These are phyloP conservation scores for Aspergillus niger DNA, from an alignment of 2,329 filamentous ascomycete species.

Conservation along the genomic window DNA sequence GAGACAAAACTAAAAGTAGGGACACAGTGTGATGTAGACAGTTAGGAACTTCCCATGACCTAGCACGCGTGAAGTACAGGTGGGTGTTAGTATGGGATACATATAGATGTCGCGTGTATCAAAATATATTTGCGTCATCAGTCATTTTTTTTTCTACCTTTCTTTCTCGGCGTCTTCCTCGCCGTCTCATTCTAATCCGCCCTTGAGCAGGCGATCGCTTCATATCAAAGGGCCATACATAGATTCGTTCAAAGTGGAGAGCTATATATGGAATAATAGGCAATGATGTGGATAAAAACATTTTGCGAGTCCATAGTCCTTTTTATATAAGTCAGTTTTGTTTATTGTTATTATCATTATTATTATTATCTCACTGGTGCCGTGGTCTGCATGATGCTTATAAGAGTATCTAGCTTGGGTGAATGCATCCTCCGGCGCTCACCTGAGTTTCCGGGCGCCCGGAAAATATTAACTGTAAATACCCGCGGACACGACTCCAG, in stretches of 20 bases:
- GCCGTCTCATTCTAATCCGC: neutral
- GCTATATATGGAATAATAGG: neutral
- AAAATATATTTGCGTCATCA: no score
- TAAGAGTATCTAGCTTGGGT: neutral
- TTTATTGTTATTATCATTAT: no score
- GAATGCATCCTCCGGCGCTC: slow-evolving; percentile 9
- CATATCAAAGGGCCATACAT: neutral
- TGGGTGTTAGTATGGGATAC: neutral
- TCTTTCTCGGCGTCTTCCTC: neutral
- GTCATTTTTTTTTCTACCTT: neutral
- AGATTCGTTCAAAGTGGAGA: neutral
- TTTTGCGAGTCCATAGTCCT: no score
- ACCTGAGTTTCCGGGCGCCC: slow-evolving; percentile 19
- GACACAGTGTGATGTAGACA: neutral
- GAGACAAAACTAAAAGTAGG: neutral
- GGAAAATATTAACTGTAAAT: slow-evolving; percentile 34
- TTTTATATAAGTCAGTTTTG: no score
- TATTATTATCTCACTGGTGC: neutral
- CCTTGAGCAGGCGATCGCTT: neutral
- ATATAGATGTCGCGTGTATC: neutral
- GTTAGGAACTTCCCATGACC: neutral
- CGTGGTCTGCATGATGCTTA: slow-evolving; percentile 7
- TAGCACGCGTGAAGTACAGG: neutral
- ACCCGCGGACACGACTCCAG: slow-evolving; percentile 30
- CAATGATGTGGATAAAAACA: no score